A percentile compares a stretch with the other conserved stretches of the same genome.
phyloP scores from a whole-genome alignment of 2,329 filamentous ascomycete genomes.

The Pseudohalonectria lignicola region DNA sequence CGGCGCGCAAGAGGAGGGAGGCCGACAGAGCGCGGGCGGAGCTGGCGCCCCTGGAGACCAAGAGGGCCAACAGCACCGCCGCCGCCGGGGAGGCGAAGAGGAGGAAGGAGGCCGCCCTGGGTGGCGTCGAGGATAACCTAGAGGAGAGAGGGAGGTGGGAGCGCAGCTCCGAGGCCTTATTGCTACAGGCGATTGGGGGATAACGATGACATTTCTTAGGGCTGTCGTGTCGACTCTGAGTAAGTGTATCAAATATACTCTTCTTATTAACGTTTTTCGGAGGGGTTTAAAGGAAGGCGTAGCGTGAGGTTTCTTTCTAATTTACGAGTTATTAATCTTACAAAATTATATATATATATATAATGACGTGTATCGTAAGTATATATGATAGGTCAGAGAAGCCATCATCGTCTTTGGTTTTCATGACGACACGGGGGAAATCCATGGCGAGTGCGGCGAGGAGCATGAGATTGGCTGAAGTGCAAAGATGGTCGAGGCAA shows the following conservation, averaged over 20 bases:
- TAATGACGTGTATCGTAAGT: no score
- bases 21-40: constrained; percentile 57
- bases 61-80: constrained; percentile 44
- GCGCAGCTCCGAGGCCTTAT: constrained; percentile 52
- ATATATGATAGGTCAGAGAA: no score
- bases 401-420: not conserved
- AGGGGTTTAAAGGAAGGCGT: no score
- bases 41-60: constrained; percentile 55
- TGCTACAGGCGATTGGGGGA: constrained; percentile 52
- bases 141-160: constrained; percentile 70
- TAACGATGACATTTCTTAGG: no score
- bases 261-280: no score
- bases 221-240: no score
- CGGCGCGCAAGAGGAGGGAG: constrained; percentile 56
- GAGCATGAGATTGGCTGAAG: not conserved
- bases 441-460: not conserved
- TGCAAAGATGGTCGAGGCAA: not conserved
- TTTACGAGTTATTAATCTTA: no score
- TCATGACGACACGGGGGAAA: not conserved
- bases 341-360: no score
- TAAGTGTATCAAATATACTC: no score
- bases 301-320: no score
- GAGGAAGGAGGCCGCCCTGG: constrained; percentile 54
- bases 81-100: constrained; percentile 62
- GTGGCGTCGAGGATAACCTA: constrained; percentile 58